Evolutionary conservation across 306 rosid species (phyloP), one percentile per base, ranked within the genome.

Genomic region (Calophaca sinica): DNA sequence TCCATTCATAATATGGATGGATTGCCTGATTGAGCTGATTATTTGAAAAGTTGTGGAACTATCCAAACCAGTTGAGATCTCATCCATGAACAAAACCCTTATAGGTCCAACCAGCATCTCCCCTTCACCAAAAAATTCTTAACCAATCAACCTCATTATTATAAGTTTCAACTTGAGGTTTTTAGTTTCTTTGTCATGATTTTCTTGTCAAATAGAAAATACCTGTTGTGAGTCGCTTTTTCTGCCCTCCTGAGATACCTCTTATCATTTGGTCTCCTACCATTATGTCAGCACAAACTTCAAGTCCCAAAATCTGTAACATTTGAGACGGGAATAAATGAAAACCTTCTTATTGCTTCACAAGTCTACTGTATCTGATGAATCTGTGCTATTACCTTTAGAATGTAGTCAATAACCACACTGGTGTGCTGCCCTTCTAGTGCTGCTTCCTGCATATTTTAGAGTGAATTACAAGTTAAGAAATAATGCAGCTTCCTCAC

Each of bases 21-120:
- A 77, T 20, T 92, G 96, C 65, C 67, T 79, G 86, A 92, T 85
- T 80, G 81, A 87, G 76, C 59, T 87, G 86, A 86, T 70, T 11
- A 89, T 90, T 61, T 90, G 97, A 75, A 88, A 92, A 9, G 97
- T 89, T 50, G 97, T 88, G 32, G 97, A 92, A 77, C 97, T 92
- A 71, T 92, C 97, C 70, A 92, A 80, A 3, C 97, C 97, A 6
- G 90, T 89, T 46, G 94, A 92, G 59, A 92, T 92, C 58, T 89
- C 96, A 86, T 89, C 97, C 97, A 92, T 90, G 73, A 92, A 68
- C 0, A 88, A 73, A 20, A 84, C 97, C 72, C 82, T 88, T 59
- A 83, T 89, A 13, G 97, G 97, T 66, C 97, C 96, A 50, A 83
- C 96, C 79, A 92, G 53, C 93, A 92, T 92, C 76, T 92, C 97